Percentiles rank a stretch among this genome's conserved stretches.
Evolutionary conservation across 352 stramenopile species (phyloP).

Genomic region (Salisapilia sapeloensis): DNA sequence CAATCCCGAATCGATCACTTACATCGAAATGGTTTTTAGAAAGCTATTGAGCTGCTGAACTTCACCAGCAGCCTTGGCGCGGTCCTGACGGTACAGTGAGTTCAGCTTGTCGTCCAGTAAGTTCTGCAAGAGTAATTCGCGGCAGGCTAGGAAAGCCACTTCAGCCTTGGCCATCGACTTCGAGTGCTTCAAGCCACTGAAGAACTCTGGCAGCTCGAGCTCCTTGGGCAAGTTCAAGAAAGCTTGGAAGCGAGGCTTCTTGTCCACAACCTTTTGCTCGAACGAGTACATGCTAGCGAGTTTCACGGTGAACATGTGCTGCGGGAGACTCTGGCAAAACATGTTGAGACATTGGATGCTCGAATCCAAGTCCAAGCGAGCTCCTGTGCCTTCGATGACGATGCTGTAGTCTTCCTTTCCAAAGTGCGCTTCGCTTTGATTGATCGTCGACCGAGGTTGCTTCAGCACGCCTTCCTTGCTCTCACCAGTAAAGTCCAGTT

Average conservation of each 20-base stretch:
- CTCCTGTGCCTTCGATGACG: slow-evolving; percentile 30
- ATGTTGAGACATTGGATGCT: slow-evolving; percentile 55
- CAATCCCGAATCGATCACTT: slow-evolving; percentile 1
- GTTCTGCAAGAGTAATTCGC: slow-evolving; percentile 22
- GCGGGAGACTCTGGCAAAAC: slow-evolving; percentile 59
- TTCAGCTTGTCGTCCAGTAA: slow-evolving; percentile 50
- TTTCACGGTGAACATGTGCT: slow-evolving; percentile 27
- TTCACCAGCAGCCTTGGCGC: slow-evolving; percentile 16
- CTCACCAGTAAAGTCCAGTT: slow-evolving; percentile 43
- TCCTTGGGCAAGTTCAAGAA: slow-evolving; percentile 29
- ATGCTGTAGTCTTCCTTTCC: slow-evolving; percentile 13
- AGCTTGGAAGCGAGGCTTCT: slow-evolving; percentile 26
- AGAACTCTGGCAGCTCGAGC: slow-evolving; percentile 24
- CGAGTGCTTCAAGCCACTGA: slow-evolving; percentile 21
- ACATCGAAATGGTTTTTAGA: slow-evolving; percentile 19
- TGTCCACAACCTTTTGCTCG: slow-evolving; percentile 9
- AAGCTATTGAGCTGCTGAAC: slow-evolving; percentile 36
- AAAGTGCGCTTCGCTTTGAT: slow-evolving; percentile 13
- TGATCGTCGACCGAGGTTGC: slow-evolving; percentile 26
- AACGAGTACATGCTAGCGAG: slow-evolving; percentile 38
- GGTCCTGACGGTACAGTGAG: slow-evolving; percentile 53
- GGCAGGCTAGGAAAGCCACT: slow-evolving; percentile 39
- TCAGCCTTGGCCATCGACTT: slow-evolving; percentile 41
- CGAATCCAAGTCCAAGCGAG: slow-evolving; percentile 54
- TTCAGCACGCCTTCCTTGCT: slow-evolving; percentile 38